Evolutionary conservation across 371 early-diverging fungal genomes (phyloP).

Genomic region (Encephalitozoon cuniculi): DNA sequence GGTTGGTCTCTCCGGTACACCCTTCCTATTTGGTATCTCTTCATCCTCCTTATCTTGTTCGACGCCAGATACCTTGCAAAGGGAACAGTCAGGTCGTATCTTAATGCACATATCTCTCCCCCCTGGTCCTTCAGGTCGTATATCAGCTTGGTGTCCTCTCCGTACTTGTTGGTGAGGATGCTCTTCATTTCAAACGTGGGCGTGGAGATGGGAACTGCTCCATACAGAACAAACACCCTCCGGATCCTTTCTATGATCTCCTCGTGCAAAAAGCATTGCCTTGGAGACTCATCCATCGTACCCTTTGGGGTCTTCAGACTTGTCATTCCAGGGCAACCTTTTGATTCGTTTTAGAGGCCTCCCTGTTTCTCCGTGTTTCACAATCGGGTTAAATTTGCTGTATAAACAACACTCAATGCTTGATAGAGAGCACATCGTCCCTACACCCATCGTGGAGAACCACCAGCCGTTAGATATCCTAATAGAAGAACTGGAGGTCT

Average conservation of each 20-base stretch:
- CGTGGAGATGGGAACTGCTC: conserved; percentile 92
- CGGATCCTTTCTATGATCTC: conserved; percentile 75
- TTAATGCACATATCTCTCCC: conserved; percentile 85
- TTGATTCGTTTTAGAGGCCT: background rate
- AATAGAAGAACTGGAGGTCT: background rate
- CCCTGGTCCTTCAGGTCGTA: conserved; percentile 95
- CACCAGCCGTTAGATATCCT: background rate
- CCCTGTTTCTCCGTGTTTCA: background rate
- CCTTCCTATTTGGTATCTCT: conserved; percentile 95
- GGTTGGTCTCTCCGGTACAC: conserved; percentile 97
- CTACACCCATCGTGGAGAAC: background rate
- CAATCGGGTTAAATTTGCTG: background rate
- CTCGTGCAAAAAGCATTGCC: conserved; percentile 84
- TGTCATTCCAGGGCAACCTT: conserved; percentile 7
- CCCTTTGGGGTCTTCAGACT: conserved; percentile 66
- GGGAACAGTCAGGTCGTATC: conserved; percentile 96
- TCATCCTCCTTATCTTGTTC: conserved; percentile 70
- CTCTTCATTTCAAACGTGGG: conserved; percentile 96
- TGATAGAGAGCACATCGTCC: background rate
- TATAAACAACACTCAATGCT: background rate
- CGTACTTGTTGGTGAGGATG: conserved; percentile 92
- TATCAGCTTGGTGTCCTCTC: conserved; percentile 94
- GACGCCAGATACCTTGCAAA: conserved; percentile 93
- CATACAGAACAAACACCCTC: conserved; percentile 79
- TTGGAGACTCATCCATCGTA: conserved; percentile 82